Conservation (phyloP, 768 basidiomycete species). For the Mycena haematopus region DNA sequence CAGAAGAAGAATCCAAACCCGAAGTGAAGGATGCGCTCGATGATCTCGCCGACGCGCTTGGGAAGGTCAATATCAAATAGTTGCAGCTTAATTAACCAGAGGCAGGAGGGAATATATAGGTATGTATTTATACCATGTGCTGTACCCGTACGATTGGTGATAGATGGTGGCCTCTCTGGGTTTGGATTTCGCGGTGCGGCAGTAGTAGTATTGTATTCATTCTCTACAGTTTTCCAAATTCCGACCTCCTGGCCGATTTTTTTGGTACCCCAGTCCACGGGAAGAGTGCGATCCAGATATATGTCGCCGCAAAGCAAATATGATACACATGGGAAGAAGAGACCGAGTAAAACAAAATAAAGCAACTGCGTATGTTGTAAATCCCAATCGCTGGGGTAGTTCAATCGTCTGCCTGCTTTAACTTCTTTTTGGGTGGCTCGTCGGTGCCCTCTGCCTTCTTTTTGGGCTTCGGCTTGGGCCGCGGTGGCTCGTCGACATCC, state of each 20-base stretch:
- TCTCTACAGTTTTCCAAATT: no score
- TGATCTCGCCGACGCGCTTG: constrained; percentile 69
- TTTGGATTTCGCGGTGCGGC: no score
- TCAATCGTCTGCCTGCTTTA: constrained; percentile 50
- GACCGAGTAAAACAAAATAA: not conserved
- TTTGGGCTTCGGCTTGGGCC: constrained; percentile 51
- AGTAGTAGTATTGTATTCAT: no score
- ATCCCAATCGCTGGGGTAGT: not conserved
- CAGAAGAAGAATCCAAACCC: constrained; percentile 32
- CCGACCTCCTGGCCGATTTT: no score
- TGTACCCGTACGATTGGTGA: not conserved
- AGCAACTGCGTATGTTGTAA: not conserved
- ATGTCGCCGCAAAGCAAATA: not conserved
- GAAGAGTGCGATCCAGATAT: no score
- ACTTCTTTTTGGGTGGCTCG: constrained; percentile 79
- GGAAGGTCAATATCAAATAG: constrained; percentile 54
- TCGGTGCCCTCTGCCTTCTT: constrained; percentile 45
- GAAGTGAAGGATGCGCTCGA: constrained; percentile 49
- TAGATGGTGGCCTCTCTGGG: not conserved
- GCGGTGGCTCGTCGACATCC: constrained; percentile 46
- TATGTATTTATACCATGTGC: not conserved
- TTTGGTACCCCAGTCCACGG: no score
- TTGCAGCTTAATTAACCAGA: not conserved
- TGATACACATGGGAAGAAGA: not conserved
- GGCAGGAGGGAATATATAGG: not conserved